These are phyloP conservation scores for Phellopilus nigrolimitatus DNA, from an alignment of 1,284 basidiomycete genomes.

Conservation along the genomic window DNA sequence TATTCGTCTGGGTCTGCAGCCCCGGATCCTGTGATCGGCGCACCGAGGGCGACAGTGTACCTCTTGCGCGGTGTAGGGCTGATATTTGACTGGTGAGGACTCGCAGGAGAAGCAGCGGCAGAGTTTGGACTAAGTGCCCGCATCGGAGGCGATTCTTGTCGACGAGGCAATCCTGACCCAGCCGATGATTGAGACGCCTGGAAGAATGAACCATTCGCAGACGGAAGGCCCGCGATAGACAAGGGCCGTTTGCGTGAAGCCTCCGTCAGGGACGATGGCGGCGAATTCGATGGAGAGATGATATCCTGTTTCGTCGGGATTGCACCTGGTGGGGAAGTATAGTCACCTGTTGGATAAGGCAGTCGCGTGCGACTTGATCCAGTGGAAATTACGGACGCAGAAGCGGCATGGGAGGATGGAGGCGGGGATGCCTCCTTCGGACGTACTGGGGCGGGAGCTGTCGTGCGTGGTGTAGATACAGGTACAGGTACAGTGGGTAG, in stretches of 20 bases:
- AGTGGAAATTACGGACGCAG: constrained; percentile 32
- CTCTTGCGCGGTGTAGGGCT: constrained; percentile 63
- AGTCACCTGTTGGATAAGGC: constrained; percentile 78
- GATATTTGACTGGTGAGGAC: constrained; percentile 41
- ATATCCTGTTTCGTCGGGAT: constrained; percentile 33
- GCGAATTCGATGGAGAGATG: constrained; percentile 60
- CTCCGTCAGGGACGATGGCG: constrained; percentile 42
- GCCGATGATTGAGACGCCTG: constrained; percentile 15
- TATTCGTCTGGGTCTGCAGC: constrained; percentile 34
- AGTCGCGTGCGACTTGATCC: constrained; percentile 47
- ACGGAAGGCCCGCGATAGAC: constrained; percentile 30
- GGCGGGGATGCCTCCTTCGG: constrained; percentile 62
- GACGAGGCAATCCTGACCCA: constrained; percentile 18
- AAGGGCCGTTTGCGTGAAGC: constrained; percentile 27
- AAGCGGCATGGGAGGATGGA: constrained; percentile 39
- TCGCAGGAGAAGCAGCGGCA: constrained; percentile 28
- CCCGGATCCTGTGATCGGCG: constrained; percentile 49
- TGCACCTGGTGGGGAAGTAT: constrained; percentile 53
- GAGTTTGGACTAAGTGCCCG: constrained; percentile 21
- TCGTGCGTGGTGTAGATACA: constrained; percentile 34
- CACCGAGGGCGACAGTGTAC: constrained; percentile 77
- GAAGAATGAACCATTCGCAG: constrained; percentile 5
- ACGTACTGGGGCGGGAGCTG: constrained; percentile 31
- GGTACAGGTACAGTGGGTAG: constrained; percentile 15
- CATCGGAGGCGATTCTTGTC: constrained; percentile 18